Base-by-base conservation (phyloP, 345 rosid genomes). In the Psidium friedrichsthalianum region DNA sequence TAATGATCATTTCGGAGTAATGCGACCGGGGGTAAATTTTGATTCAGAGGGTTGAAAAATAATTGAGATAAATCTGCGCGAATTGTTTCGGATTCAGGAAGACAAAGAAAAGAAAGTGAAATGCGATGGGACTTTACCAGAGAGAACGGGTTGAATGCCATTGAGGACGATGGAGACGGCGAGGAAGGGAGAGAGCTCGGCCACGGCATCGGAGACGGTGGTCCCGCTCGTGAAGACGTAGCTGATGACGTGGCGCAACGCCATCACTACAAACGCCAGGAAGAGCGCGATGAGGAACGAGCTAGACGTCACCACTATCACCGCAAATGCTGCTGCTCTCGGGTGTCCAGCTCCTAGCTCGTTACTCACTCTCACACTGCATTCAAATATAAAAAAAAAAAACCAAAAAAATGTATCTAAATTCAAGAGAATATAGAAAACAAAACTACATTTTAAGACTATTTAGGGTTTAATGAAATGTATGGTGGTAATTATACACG, bases 91-190 rank as follows among this genome's bases (percentile, higher is more conserved):
- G 52, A 3, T 51, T 51, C 11, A 11, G 52, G 14, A 11, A 51
- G 52, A 51, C 14, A 51, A 51, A 51, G 52, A 11, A 61, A 61
- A 15, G 42, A 29, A 22, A 7, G 16, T 36, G 15, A 12, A 29
- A 12, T n/a, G 16, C 1, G 20, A 29, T 8, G 40, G 22, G 44
- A 47, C 40, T 47, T 57, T 87, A 90, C 96, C 96, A 3, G 95
- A 94, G 56, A 94, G 86, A 83, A 94, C 95, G 24, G 96, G 94
- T 82, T 94, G 96, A n/a, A 94, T 84, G 27, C 96, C 96, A 18
- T 93, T 93, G 12, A 94, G 93, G 56, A 94, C 69, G 44, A 94
- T 81, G 27, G 95, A 85, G 40, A 91, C 3, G 36, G 95, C 94
- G 44, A 94, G 89, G 81, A 54, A 90, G 22, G 96, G 95, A 82